Percentiles rank a stretch among this genome's conserved stretches.
Evolutionary conservation across 345 rosid species (phyloP).

Genomic region (Brassica napus): DNA sequence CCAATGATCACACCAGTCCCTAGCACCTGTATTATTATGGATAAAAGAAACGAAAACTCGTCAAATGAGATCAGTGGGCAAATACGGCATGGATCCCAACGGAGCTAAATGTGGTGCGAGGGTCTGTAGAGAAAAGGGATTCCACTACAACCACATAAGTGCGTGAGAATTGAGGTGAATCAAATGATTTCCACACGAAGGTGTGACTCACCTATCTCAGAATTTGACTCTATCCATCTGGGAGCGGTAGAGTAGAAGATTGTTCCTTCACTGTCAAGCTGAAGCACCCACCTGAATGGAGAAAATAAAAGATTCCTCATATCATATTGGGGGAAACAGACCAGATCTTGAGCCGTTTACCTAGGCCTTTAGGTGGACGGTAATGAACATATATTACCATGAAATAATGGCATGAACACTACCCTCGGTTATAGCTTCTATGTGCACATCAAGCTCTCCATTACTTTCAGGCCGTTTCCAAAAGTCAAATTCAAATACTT

Average conservation of each 20-base stretch:
- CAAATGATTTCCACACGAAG: neutral
- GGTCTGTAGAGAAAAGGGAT: constrained; percentile 1
- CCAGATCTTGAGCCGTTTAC: neutral
- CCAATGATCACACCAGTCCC: constrained; percentile 98
- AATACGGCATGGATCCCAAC: neutral
- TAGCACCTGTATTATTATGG: constrained; percentile 42
- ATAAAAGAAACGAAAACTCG: neutral
- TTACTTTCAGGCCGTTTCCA: constrained; percentile 83
- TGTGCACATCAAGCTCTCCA: constrained; percentile 52
- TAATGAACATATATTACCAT: constrained; percentile 50
- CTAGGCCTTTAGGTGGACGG: neutral
- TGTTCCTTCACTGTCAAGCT: constrained; percentile 83
- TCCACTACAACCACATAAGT: constrained; percentile 1
- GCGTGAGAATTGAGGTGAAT: constrained; percentile 1
- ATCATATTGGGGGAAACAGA: neutral
- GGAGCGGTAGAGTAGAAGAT: constrained; percentile 92
- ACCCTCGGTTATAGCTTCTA: constrained; percentile 63
- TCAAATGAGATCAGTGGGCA: constrained; percentile 9
- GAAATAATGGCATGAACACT: constrained; percentile 77
- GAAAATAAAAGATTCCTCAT: constrained; percentile 4
- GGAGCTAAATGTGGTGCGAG: constrained; percentile 4
- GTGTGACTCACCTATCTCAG: constrained; percentile 47
- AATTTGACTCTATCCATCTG: constrained; percentile 61
- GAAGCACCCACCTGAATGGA: constrained; percentile 83
- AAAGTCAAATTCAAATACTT: constrained; percentile 88